Evolutionary conservation across 352 stramenopile species (phyloP).

Genomic region (Pythium guiyangense): DNA sequence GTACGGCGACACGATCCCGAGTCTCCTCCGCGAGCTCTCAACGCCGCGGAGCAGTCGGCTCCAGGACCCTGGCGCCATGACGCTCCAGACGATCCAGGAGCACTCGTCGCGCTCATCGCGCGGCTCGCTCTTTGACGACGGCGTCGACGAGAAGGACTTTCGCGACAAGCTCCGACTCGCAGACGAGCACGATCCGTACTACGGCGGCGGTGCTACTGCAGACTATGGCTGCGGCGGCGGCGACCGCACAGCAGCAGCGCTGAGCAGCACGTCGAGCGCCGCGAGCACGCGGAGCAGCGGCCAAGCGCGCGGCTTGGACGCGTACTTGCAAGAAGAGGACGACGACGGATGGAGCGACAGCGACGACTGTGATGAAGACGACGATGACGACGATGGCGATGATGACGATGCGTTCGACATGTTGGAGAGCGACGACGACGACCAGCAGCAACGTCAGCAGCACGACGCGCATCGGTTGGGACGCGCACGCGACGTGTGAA

Average conservation of each 20-base stretch:
- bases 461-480: background rate
- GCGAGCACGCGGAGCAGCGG: background rate
- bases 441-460: too few relatives aligned
- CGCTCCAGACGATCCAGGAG: constrained; percentile 52
- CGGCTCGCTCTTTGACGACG: constrained; percentile 19
- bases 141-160: constrained; percentile 11
- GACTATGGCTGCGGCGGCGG: too few relatives aligned
- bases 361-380: too few relatives aligned
- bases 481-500: background rate
- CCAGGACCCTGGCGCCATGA: constrained; percentile 21
- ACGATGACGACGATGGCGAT: constrained; percentile 2
- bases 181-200: constrained; percentile 12
- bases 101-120: constrained; percentile 16
- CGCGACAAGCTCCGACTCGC: constrained; percentile 10
- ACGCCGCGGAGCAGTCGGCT: constrained; percentile 5
- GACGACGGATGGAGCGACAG: constrained; percentile 17
- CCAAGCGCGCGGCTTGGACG: background rate
- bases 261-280: background rate
- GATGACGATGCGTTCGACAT: constrained; percentile 10
- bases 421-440: background rate
- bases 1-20: constrained; percentile 32
- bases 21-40: constrained; percentile 43
- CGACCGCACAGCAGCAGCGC: background rate
- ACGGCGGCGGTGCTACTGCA: background rate
- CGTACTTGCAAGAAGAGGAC: constrained; percentile 17